These are phyloP conservation scores for Umbelopsis vinacea DNA, from an alignment of 192 early-diverging fungal species.

Conservation along the genomic window DNA sequence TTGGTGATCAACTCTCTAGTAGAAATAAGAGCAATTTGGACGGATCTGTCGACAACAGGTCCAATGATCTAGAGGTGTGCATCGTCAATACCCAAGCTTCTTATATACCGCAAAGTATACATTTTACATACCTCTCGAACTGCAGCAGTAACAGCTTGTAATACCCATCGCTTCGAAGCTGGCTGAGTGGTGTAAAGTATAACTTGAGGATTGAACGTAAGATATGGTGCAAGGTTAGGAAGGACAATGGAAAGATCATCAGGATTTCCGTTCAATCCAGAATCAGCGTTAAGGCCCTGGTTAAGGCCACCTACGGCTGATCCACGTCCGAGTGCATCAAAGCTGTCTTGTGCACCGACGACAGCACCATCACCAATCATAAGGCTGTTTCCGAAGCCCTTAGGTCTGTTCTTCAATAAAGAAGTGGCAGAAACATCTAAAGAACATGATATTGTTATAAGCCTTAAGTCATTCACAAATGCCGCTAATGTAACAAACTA, in stretches of 20 bases:
- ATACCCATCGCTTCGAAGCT: constrained; percentile 85
- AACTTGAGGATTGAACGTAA: constrained; percentile 83
- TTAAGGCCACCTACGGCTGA: constrained; percentile 1
- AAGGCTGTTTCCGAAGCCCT: constrained; percentile 33
- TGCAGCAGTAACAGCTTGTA: constrained; percentile 45
- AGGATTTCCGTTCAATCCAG: not conserved
- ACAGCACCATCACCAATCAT: constrained; percentile 1
- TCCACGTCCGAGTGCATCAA: not conserved
- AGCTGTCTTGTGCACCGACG: constrained; percentile 10
- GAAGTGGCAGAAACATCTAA: constrained; percentile 66
- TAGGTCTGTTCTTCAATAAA: constrained; percentile 66
- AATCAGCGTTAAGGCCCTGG: constrained; percentile 5
- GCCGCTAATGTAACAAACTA: not conserved
- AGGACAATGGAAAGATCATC: constrained; percentile 31
- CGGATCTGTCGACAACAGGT: constrained; percentile 91
- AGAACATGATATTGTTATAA: not conserved
- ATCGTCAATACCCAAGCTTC: not conserved
- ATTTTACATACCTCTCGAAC: constrained; percentile 32
- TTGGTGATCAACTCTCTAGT: constrained; percentile 92
- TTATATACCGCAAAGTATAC: not conserved
- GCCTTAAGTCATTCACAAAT: not conserved
- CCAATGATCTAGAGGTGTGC: constrained; percentile 57
- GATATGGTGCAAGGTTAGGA: constrained; percentile 67
- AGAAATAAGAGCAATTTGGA: constrained; percentile 90
- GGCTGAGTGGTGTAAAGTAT: constrained; percentile 84